Conservation (phyloP, 139 green algal species). For the Chlorella sorokiniana region DNA sequence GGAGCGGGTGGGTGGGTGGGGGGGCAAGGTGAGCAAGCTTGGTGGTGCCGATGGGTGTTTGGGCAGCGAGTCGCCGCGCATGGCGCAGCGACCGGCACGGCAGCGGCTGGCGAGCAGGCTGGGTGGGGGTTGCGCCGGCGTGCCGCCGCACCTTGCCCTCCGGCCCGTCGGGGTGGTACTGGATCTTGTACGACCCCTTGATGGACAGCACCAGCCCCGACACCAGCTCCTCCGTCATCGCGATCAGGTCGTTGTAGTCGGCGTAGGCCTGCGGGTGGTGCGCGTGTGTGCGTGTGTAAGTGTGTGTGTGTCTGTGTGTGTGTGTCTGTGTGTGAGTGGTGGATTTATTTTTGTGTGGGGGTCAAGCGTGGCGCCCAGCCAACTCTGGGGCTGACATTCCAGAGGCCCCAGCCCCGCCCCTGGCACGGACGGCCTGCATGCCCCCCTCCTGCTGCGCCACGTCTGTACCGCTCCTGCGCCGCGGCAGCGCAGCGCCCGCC, state of each 20-base stretch:
- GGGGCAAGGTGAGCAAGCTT: neutral
- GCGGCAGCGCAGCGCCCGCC: too few relatives aligned
- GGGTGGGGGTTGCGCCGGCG: neutral
- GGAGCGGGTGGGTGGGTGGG: neutral
- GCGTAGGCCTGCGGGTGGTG: constrained; percentile 79
- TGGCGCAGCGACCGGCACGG: too few relatives aligned
- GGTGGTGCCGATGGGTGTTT: too few relatives aligned
- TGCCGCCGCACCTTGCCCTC: constrained; percentile 60
- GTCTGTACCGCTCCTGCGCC: too few relatives aligned
- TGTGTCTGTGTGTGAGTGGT: neutral
- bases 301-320: neutral
- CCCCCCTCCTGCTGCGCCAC: too few relatives aligned
- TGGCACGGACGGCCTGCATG: too few relatives aligned
- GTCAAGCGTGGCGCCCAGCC: too few relatives aligned
- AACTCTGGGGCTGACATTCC: too few relatives aligned
- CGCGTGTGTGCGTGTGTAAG: neutral
- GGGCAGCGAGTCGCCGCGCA: too few relatives aligned
- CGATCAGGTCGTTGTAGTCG: constrained; percentile 96
- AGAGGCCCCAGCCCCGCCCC: too few relatives aligned
- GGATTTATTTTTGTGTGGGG: too few relatives aligned
- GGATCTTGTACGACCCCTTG: constrained; percentile 92
- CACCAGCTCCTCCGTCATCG: constrained; percentile 96
- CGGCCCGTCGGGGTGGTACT: constrained; percentile 92
- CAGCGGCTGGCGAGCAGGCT: neutral
- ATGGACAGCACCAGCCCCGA: constrained; percentile 90